phyloP scores from a whole-genome alignment of 225 moss, liverwort and hornwort genomes.

The Sphagnum tenellum region DNA sequence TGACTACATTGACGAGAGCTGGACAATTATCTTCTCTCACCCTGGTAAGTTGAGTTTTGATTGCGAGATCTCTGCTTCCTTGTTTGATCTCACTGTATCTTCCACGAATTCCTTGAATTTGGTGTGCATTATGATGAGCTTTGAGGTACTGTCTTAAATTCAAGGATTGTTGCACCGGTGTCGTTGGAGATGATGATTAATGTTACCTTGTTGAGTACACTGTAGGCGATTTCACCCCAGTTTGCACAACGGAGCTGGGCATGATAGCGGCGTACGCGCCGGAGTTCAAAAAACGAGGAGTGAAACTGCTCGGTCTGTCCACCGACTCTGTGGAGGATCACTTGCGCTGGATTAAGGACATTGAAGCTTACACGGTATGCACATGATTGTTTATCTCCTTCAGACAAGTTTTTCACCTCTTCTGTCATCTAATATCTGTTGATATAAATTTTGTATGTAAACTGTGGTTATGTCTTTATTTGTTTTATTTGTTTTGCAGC shows the following conservation, averaged over 20 bases:
- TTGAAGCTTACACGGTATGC: slow-evolving; percentile 38
- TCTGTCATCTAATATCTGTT: background rate
- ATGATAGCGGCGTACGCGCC: slow-evolving; percentile 30
- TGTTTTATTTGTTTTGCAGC: slow-evolving; percentile 8
- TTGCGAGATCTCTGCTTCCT: too few relatives aligned
- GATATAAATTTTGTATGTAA: background rate
- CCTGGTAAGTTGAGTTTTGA: slow-evolving; percentile 23
- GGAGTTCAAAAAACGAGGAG: slow-evolving; percentile 51
- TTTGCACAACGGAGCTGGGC: slow-evolving; percentile 58
- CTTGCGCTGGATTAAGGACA: slow-evolving; percentile 58
- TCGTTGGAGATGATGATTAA: background rate
- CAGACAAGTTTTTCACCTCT: too few relatives aligned
- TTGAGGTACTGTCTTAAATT: background rate
- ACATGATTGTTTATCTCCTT: too few relatives aligned
- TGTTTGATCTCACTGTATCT: background rate
- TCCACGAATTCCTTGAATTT: background rate
- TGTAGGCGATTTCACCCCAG: slow-evolving; percentile 51
- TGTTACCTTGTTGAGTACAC: background rate
- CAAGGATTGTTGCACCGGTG: background rate
- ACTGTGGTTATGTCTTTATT: too few relatives aligned
- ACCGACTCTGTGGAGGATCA: slow-evolving; percentile 47
- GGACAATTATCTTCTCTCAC: slow-evolving; percentile 60
- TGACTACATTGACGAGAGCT: slow-evolving; percentile 41
- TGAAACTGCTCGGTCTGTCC: slow-evolving; percentile 47
- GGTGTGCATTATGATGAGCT: background rate